phyloP scores from a whole-genome alignment of 495 filamentous ascomycete genomes.

The Penicillium arizonense region DNA sequence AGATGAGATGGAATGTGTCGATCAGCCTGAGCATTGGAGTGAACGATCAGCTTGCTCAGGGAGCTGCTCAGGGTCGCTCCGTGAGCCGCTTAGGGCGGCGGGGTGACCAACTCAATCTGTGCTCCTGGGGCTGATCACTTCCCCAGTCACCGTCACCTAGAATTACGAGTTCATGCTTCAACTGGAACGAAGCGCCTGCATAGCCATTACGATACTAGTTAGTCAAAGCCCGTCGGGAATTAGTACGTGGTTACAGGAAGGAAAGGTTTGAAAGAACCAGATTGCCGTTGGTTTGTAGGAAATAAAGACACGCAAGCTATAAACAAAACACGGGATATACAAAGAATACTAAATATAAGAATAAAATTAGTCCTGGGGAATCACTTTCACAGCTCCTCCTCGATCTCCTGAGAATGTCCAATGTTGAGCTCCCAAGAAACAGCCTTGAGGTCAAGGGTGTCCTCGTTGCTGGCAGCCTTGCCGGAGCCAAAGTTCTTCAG shows the following conservation, averaged over 20 bases:
- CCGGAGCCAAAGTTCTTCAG: conserved; percentile 35
- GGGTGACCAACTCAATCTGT: too few species aligned
- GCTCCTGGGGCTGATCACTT: too few species aligned
- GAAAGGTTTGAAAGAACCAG: background rate
- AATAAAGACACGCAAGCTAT: background rate
- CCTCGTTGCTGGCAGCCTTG: conserved; percentile 19
- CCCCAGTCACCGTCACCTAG: too few species aligned
- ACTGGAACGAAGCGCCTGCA: too few species aligned
- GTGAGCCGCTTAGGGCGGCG: too few species aligned
- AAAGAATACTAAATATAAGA: background rate
- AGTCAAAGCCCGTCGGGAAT: too few species aligned
- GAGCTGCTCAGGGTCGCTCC: too few species aligned
- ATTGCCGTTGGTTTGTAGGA: background rate
- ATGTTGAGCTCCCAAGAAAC: conserved; percentile 22
- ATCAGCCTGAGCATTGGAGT: conserved; percentile 9
- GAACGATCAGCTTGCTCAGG: too few species aligned
- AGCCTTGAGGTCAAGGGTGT: conserved; percentile 14
- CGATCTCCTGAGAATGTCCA: conserved; percentile 10
- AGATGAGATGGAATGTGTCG: conserved; percentile 3
- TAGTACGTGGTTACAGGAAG: background rate
- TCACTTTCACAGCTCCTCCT: conserved; percentile 18
- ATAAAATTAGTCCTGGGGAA: background rate
- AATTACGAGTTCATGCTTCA: too few species aligned
- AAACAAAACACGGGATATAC: conserved; percentile 2
- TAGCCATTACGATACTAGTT: too few species aligned